phyloP scores from a whole-genome alignment of 1,284 basidiomycete species.

The Sphaerobolus stellatus region DNA sequence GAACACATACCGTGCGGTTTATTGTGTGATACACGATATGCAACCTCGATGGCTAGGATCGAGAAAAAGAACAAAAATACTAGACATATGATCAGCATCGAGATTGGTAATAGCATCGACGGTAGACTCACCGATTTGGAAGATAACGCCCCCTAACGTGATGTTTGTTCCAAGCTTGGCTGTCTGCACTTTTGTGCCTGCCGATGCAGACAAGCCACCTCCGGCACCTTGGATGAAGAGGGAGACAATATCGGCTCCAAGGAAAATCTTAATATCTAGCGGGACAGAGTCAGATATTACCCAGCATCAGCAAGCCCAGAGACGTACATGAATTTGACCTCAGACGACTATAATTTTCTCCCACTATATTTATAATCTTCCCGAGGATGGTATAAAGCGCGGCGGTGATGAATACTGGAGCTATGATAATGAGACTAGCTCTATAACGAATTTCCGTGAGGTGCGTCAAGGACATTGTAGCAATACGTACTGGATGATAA shows the following conservation, averaged over 20 bases:
- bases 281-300: neutral
- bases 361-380: neutral
- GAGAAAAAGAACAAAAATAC: neutral
- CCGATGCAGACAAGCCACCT: conserved; percentile 43
- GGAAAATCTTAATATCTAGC: conserved; percentile 52
- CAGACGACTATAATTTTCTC: conserved; percentile 4
- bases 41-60: neutral
- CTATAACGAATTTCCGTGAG: neutral
- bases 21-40: neutral
- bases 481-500: conserved; percentile 4
- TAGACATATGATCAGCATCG: neutral
- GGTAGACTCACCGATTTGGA: conserved; percentile 47
- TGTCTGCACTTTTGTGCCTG: conserved; percentile 25
- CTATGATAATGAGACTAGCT: neutral
- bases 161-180: conserved; percentile 35
- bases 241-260: conserved; percentile 48
- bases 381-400: conserved; percentile 8
- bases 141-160: conserved; percentile 57
- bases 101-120: neutral
- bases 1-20: neutral
- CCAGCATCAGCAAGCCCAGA: neutral
- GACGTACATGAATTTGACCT: conserved; percentile 6
- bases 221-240: conserved; percentile 55
- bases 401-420: conserved; percentile 9
- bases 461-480: neutral